Conservation (phyloP, 2,329 filamentous ascomycete species). For the Mycosphaerella sp. region DNA sequence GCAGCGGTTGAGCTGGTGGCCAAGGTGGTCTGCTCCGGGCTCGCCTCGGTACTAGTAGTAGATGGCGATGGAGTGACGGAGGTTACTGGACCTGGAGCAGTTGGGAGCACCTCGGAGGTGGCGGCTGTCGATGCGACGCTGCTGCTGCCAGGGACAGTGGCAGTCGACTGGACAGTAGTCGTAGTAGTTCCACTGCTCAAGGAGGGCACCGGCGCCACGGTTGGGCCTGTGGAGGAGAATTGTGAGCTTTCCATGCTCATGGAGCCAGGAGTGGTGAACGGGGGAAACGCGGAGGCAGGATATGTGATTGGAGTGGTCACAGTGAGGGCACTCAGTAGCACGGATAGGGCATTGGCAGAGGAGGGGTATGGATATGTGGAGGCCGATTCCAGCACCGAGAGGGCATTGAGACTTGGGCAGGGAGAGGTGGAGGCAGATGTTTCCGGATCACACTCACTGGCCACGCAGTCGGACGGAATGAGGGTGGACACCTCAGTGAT, state of each 20-base stretch:
- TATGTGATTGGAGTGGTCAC: constrained; percentile 6
- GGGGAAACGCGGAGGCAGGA: constrained; percentile 12
- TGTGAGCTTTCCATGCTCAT: constrained; percentile 19
- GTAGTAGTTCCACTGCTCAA: constrained; percentile 6
- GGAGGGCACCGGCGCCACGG: constrained; percentile 6
- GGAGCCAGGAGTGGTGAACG: constrained; percentile 9
- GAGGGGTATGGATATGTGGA: constrained; percentile 12
- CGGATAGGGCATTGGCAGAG: constrained; percentile 19
- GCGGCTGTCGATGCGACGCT: constrained; percentile 10
- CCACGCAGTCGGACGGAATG: constrained; percentile 16
- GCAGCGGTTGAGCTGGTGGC: constrained; percentile 18
- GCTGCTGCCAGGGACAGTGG: constrained; percentile 7
- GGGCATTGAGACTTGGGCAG: constrained; percentile 16
- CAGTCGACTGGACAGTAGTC: constrained; percentile 8
- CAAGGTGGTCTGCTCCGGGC: constrained; percentile 16
- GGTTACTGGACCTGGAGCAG: constrained; percentile 12
- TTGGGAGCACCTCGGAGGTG: constrained; percentile 10
- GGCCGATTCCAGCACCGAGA: constrained; percentile 19
- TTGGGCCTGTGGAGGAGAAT: constrained; percentile 16
- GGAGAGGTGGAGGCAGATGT: constrained; percentile 7
- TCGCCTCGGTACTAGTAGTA: constrained; percentile 12
- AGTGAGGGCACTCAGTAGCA: constrained; percentile 18
- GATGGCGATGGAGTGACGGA: constrained; percentile 4
- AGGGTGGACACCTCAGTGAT: constrained; percentile 12
- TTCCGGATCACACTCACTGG: constrained; percentile 22